phyloP scores from a whole-genome alignment of 2,329 filamentous ascomycete genomes.

The Domatiomyces globalis region DNA sequence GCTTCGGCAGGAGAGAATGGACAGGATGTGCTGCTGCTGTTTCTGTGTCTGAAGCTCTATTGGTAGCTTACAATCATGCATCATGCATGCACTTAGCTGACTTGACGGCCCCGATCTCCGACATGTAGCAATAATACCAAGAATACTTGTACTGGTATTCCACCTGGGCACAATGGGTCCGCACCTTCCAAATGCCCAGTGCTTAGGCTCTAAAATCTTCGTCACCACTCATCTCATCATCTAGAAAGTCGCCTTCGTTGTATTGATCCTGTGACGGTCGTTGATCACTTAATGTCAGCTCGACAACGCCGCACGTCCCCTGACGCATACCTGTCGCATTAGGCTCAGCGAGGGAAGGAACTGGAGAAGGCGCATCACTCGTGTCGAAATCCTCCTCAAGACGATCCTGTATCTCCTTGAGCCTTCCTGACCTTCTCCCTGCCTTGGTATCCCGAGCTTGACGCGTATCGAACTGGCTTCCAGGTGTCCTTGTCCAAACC shows the following conservation, averaged over 20 bases:
- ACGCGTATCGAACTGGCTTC: neutral
- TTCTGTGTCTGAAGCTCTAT: too few species aligned
- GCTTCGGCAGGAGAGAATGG: too few species aligned
- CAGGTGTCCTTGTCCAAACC: neutral
- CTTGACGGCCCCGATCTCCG: too few species aligned
- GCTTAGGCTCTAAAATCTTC: conserved; percentile 30
- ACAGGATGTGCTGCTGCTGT: too few species aligned
- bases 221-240: conserved; percentile 41
- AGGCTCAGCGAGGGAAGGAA: neutral
- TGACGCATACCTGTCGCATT: conserved; percentile 23
- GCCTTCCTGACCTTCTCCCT: neutral
- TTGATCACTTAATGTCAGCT: conserved; percentile 47
- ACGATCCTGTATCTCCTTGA: neutral
- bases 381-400: neutral
- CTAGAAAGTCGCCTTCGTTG: conserved; percentile 46
- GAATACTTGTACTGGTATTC: too few species aligned
- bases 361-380: neutral
- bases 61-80: too few species aligned
- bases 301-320: conserved; percentile 44
- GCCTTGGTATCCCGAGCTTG: neutral
- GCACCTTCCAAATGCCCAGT: too few species aligned
- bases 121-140: too few species aligned
- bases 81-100: too few species aligned
- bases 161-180: too few species aligned
- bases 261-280: conserved; percentile 45